Conservation (phyloP, 129 eudicot species). For the Logfia minima region DNA sequence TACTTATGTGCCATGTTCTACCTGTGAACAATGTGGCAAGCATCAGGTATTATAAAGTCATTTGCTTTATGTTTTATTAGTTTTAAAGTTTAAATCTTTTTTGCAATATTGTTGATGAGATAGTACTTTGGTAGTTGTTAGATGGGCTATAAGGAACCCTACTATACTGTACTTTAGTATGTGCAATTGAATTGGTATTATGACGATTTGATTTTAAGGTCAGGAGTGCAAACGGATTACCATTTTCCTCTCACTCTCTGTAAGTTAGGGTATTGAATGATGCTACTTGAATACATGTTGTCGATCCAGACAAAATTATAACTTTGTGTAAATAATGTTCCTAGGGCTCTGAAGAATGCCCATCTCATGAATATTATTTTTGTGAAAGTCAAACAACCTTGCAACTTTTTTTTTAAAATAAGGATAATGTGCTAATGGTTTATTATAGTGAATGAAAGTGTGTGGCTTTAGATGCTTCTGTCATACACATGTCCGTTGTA, state of each 20-base stretch:
- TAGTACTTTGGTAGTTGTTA: neutral
- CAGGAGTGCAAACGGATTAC: neutral
- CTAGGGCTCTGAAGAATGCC: neutral
- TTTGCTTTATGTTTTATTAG: neutral
- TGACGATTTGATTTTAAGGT: neutral
- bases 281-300: neutral
- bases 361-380: neutral
- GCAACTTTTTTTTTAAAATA: neutral
- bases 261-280: neutral
- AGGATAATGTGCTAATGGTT: neutral
- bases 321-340: neutral
- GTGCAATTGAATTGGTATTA: neutral
- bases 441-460: neutral
- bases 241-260: neutral
- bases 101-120: neutral
- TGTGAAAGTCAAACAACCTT: neutral
- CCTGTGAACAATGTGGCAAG: conserved; percentile 94
- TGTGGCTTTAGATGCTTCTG: neutral
- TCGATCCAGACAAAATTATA: neutral
- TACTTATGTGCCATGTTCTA: conserved; percentile 92
- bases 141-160: neutral
- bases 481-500: neutral
- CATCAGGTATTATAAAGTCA: conserved; percentile 64
- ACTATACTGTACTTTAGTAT: neutral
- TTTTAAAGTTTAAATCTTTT: neutral